Percentiles rank a stretch among this genome's conserved stretches.
Conservation (phyloP, 106 monocot genomes). For the Phalaenopsis equestris region DNA sequence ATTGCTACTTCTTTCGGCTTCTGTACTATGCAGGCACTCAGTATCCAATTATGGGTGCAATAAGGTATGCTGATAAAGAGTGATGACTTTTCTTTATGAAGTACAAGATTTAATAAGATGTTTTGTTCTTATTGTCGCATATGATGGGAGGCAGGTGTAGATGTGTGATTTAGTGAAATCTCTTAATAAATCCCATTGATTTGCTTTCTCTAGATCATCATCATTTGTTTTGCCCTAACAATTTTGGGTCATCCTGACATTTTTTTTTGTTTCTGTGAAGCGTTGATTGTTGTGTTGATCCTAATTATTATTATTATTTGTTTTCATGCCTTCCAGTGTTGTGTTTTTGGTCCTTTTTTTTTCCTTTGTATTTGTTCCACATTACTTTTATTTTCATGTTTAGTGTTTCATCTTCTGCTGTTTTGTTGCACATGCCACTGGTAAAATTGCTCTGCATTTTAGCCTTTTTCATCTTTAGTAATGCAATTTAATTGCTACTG, state of each 20-base stretch:
- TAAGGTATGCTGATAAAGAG: constrained; percentile 37
- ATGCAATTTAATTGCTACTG: no score
- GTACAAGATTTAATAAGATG: no score
- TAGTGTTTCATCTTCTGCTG: no score
- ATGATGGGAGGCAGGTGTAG: neutral
- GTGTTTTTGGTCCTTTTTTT: neutral
- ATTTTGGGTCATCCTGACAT: neutral
- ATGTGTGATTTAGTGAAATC: neutral
- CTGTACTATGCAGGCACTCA: constrained; percentile 87
- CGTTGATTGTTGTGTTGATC: neutral
- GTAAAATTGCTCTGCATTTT: no score
- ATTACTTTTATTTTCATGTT: no score
- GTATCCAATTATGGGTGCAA: constrained; percentile 94
- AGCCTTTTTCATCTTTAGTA: no score
- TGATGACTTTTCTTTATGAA: no score
- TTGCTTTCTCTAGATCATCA: constrained; percentile 4
- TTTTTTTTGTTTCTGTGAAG: constrained; percentile 2
- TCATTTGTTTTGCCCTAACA: neutral
- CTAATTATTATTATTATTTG: neutral
- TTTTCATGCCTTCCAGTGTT: neutral
- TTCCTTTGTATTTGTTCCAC: no score
- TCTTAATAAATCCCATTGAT: neutral
- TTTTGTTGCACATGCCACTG: no score
- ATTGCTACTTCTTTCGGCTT: constrained; percentile 84
- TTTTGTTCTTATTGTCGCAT: no score